phyloP scores from a whole-genome alignment of 1,139 yeast genomes.

The Kodamaea alishanica region DNA sequence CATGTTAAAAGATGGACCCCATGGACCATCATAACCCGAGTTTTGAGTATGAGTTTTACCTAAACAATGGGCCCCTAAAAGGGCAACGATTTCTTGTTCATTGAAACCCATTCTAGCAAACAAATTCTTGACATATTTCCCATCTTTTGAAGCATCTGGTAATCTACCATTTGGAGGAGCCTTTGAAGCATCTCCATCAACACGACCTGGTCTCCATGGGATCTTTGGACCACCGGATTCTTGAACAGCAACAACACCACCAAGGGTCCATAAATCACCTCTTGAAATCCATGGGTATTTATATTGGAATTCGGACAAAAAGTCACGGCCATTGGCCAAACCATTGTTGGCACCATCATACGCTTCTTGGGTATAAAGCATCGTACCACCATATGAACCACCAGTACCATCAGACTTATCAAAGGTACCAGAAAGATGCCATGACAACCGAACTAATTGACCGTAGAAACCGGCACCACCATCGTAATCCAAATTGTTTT shows the following conservation, averaged over 20 bases:
- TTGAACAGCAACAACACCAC: constrained; percentile 82
- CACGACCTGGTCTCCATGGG: constrained; percentile 84
- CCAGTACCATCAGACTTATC: constrained; percentile 57
- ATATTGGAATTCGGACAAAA: constrained; percentile 56
- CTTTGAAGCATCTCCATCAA: constrained; percentile 40
- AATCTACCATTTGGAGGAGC: constrained; percentile 70
- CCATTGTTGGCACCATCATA: constrained; percentile 76
- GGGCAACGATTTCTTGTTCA: constrained; percentile 81
- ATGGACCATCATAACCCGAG: constrained; percentile 87
- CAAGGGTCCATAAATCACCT: constrained; percentile 87
- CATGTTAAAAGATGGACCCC: constrained; percentile 87
- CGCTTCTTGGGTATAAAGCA: constrained; percentile 65
- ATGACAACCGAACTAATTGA: constrained; percentile 65
- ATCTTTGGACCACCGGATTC: constrained; percentile 85
- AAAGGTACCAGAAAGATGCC: constrained; percentile 76
- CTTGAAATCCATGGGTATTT: constrained; percentile 74
- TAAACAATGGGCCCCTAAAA: constrained; percentile 84
- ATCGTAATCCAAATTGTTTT: constrained; percentile 75
- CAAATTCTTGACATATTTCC: constrained; percentile 65
- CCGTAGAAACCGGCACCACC: constrained; percentile 64
- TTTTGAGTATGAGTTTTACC: constrained; percentile 68
- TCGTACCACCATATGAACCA: constrained; percentile 84
- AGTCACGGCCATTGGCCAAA: constrained; percentile 59
- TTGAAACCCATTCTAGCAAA: constrained; percentile 64
- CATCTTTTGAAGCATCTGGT: constrained; percentile 77